phyloP scores from a whole-genome alignment of 129 eudicot species.

The Glebionis coronaria region DNA sequence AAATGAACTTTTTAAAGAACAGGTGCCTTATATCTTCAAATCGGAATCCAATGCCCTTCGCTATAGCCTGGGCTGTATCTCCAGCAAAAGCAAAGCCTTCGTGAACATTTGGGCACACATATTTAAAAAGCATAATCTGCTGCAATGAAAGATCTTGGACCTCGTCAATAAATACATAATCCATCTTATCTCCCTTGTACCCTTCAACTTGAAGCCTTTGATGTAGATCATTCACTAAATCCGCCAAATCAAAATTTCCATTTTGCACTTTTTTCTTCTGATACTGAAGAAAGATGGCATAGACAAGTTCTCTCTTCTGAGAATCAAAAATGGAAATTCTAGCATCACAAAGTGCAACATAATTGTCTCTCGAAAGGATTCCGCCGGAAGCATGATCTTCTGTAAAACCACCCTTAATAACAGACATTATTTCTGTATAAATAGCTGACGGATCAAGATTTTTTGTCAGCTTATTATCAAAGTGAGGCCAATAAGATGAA shows the following conservation, averaged over 20 bases:
- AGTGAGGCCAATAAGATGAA: constrained; percentile 71
- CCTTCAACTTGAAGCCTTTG: constrained; percentile 41
- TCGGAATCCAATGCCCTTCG: constrained; percentile 77
- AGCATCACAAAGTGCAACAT: constrained; percentile 43
- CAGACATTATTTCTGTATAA: constrained; percentile 75
- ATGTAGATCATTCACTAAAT: constrained; percentile 77
- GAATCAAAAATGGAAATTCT: constrained; percentile 46
- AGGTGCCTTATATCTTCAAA: constrained; percentile 64
- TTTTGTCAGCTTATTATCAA: constrained; percentile 44
- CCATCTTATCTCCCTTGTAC: constrained; percentile 51
- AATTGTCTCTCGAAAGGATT: constrained; percentile 35
- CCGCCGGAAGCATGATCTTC: constrained; percentile 28
- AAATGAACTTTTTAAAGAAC: constrained; percentile 55
- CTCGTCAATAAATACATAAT: constrained; percentile 78
- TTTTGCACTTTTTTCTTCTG: constrained; percentile 55
- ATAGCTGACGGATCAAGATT: constrained; percentile 58
- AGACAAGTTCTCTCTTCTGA: constrained; percentile 40
- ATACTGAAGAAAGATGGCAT: constrained; percentile 49
- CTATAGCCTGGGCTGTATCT: constrained; percentile 84
- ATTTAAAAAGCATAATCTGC: constrained; percentile 66
- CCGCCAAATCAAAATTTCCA: constrained; percentile 68
- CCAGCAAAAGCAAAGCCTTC: constrained; percentile 83
- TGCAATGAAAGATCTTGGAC: constrained; percentile 78
- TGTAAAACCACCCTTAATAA: constrained; percentile 62
- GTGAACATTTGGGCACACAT: constrained; percentile 61